Evolutionary conservation across 257 asterid species (phyloP).

Genomic region (Leonotis leonurus): DNA sequence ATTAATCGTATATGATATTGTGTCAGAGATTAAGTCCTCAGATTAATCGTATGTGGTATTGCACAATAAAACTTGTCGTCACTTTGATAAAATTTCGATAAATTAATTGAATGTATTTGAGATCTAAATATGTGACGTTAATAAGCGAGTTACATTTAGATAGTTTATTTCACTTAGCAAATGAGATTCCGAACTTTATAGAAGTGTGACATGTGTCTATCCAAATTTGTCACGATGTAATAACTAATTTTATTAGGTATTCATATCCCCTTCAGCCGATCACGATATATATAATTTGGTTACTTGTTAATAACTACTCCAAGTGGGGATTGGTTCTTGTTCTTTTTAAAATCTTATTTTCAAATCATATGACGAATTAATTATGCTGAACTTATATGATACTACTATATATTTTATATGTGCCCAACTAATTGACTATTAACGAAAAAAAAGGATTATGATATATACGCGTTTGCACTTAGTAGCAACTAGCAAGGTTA

Average conservation of each 20-base stretch:
- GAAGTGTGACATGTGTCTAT: background rate
- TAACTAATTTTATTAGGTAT: background rate
- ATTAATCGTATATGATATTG: too few relatives aligned
- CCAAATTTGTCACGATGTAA: background rate
- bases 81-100: too few relatives aligned
- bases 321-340: background rate
- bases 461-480: background rate
- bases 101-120: too few relatives aligned
- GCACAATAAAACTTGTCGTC: too few relatives aligned
- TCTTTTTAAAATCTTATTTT: background rate
- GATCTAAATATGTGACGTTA: too few relatives aligned
- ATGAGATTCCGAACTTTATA: background rate
- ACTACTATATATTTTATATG: too few relatives aligned
- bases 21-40: too few relatives aligned
- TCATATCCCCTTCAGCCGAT: background rate
- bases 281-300: background rate
- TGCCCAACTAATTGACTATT: slow-evolving; percentile 2
- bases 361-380: background rate
- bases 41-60: too few relatives aligned
- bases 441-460: background rate
- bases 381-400: too few relatives aligned
- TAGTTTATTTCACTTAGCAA: background rate
- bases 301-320: background rate
- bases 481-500: too few relatives aligned
- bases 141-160: background rate